These are phyloP conservation scores for Leccinum griseonigrum DNA, from an alignment of 1,284 basidiomycete genomes.

Conservation along the genomic window DNA sequence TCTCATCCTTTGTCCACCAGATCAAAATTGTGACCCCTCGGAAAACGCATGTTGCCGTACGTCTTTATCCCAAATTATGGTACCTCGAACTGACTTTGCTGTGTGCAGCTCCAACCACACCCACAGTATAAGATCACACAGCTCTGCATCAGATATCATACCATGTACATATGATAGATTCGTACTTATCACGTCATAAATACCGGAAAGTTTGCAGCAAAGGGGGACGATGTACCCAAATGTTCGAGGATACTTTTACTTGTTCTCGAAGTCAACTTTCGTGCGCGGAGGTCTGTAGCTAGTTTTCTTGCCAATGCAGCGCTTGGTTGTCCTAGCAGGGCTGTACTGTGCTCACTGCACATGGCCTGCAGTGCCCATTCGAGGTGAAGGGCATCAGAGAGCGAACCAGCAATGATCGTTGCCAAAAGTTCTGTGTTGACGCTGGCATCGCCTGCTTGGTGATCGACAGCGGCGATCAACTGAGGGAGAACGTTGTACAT, in stretches of 20 bases:
- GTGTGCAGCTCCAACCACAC: constrained; percentile 45
- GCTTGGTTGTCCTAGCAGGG: constrained; percentile 58
- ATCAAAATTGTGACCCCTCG: constrained; percentile 62
- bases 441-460: constrained; percentile 50
- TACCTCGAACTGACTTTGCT: constrained; percentile 4
- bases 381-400: constrained; percentile 63
- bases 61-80: constrained; percentile 30
- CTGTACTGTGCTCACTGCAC: constrained; percentile 42
- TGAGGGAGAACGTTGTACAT: constrained; percentile 60
- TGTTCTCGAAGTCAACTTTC: constrained; percentile 47
- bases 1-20: constrained; percentile 55
- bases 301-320: constrained; percentile 61
- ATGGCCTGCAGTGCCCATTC: constrained; percentile 63
- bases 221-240: constrained; percentile 57
- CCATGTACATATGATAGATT: constrained; percentile 5
- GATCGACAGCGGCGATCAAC: constrained; percentile 55
- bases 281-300: constrained; percentile 52
- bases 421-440: constrained; percentile 60
- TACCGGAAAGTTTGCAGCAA: constrained; percentile 70
- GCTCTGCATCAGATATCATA: background rate
- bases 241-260: constrained; percentile 54
- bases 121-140: constrained; percentile 38
- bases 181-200: constrained; percentile 42
- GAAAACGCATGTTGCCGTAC: constrained; percentile 80
- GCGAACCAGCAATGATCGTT: constrained; percentile 56